Percentiles rank a stretch among this genome's conserved stretches.
Evolutionary conservation across 805 yeast species (phyloP).

Genomic region (Yueomyces sinensis): DNA sequence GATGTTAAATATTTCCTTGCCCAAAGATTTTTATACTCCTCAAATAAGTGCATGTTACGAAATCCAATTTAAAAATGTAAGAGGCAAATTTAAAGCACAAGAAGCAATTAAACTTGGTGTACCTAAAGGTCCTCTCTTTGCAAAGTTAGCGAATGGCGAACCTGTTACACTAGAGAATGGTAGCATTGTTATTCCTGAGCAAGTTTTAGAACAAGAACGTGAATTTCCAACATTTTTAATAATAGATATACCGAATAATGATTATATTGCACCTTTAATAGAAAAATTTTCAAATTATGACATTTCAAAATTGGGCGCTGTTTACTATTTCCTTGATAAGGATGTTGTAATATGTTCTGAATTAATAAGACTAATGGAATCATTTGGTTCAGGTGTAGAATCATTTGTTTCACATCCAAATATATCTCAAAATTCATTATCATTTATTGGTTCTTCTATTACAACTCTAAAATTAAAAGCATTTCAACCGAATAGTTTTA

Average conservation of each 20-base stretch:
- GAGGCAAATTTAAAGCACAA: slow-evolving; percentile 64
- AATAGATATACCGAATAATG: slow-evolving; percentile 54
- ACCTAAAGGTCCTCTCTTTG: slow-evolving; percentile 47
- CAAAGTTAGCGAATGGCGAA: slow-evolving; percentile 46
- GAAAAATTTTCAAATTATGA: slow-evolving; percentile 17
- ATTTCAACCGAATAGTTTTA: slow-evolving; percentile 30
- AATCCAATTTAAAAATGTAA: slow-evolving; percentile 46
- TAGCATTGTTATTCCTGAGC: slow-evolving; percentile 42
- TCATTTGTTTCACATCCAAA: slow-evolving; percentile 68
- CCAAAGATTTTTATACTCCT: slow-evolving; percentile 10
- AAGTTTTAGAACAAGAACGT: slow-evolving; percentile 57
- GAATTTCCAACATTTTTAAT: slow-evolving; percentile 47
- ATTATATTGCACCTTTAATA: slow-evolving; percentile 24
- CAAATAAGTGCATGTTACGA: slow-evolving; percentile 45
- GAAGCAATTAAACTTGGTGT: slow-evolving; percentile 61
- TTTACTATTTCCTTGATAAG: slow-evolving; percentile 70
- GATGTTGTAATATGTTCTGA: slow-evolving; percentile 32
- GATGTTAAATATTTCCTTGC: slow-evolving; percentile 26
- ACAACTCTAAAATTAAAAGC: slow-evolving; percentile 44
- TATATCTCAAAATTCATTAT: slow-evolving; percentile 47
- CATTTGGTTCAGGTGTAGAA: slow-evolving; percentile 29
- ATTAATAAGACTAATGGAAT: slow-evolving; percentile 37
- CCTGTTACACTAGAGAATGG: slow-evolving; percentile 49
- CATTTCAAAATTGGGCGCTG: slow-evolving; percentile 29
- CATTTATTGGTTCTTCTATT: slow-evolving; percentile 42